Evolutionary conservation across 1,139 yeast genomes (phyloP).

Genomic region (Candida gigantensis): DNA sequence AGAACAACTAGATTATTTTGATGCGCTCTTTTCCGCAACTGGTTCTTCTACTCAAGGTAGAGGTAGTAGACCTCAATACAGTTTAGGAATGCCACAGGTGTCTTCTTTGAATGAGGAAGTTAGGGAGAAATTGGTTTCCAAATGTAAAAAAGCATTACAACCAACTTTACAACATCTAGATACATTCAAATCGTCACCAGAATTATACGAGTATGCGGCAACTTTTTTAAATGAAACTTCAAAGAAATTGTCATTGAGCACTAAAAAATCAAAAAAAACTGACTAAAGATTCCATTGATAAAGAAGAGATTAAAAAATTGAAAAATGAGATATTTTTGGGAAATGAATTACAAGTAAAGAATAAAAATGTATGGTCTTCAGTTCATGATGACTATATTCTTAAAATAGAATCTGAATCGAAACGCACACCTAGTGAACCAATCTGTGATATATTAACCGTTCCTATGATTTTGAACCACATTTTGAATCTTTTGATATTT

Average conservation of each 20-base stretch:
- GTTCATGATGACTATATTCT: constrained; percentile 22
- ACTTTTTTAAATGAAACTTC: constrained; percentile 1
- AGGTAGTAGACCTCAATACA: no score
- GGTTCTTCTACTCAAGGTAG: no score
- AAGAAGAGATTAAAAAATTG: no score
- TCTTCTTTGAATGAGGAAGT: constrained; percentile 5
- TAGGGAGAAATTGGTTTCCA: constrained; percentile 19
- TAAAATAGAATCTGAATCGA: constrained; percentile 16
- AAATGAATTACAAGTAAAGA: constrained; percentile 2
- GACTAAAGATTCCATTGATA: no score
- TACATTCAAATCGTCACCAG: constrained; percentile 9
- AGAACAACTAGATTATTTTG: constrained; percentile 2
- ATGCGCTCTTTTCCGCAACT: constrained; percentile 3
- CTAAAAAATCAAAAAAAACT: background rate
- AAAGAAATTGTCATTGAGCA: background rate
- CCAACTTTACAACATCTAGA: constrained; percentile 28
- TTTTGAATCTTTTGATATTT: constrained; percentile 26
- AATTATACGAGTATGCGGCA: constrained; percentile 9
- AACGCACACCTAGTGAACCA: constrained; percentile 26
- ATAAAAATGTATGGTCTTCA: constrained; percentile 14
- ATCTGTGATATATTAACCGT: constrained; percentile 35
- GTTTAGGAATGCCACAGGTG: no score
- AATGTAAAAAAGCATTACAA: constrained; percentile 22
- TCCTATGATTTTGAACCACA: constrained; percentile 38
- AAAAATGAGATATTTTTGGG: constrained; percentile 3